Percentiles rank a stretch among this genome's conserved stretches.
Evolutionary conservation across 768 basidiomycete species (phyloP).

Genomic region (Leccinum imitatum): DNA sequence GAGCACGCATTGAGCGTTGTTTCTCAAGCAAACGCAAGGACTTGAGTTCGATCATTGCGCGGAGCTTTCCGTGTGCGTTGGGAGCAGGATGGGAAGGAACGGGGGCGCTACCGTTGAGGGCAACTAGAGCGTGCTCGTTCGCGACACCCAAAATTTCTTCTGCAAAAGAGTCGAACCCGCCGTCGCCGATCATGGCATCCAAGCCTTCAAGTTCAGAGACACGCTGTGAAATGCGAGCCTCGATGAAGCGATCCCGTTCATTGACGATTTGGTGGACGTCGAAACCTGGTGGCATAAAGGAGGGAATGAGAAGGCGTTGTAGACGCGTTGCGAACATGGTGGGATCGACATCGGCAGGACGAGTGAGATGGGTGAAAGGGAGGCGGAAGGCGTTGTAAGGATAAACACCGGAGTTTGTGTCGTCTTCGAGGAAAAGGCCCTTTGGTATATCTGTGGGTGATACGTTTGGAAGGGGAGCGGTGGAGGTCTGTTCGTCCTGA

Average conservation of each 20-base stretch:
- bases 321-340: conserved; percentile 67
- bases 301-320: conserved; percentile 82
- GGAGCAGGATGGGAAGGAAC: conserved; percentile 47
- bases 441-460: conserved; percentile 65
- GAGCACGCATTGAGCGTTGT: conserved; percentile 83
- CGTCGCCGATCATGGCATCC: conserved; percentile 79
- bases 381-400: conserved; percentile 90
- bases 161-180: conserved; percentile 55
- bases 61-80: conserved; percentile 78
- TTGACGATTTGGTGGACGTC: conserved; percentile 90
- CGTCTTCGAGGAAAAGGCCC: conserved; percentile 75
- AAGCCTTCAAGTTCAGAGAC: conserved; percentile 82
- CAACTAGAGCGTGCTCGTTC: conserved; percentile 15
- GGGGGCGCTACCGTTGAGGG: conserved; percentile 30
- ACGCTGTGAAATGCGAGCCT: conserved; percentile 85
- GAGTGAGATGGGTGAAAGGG: conserved; percentile 79
- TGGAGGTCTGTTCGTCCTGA: conserved; percentile 55
- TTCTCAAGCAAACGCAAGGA: conserved; percentile 85
- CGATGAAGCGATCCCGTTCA: conserved; percentile 89
- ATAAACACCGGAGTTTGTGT: conserved; percentile 77
- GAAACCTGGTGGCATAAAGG: conserved; percentile 86
- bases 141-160: conserved; percentile 32
- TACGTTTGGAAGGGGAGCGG: conserved; percentile 35
- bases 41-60: conserved; percentile 92
- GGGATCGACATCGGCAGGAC: conserved; percentile 58